These are phyloP conservation scores for Raphanus raphanistrum DNA, from an alignment of 345 rosid genomes.

Conservation along the genomic window DNA sequence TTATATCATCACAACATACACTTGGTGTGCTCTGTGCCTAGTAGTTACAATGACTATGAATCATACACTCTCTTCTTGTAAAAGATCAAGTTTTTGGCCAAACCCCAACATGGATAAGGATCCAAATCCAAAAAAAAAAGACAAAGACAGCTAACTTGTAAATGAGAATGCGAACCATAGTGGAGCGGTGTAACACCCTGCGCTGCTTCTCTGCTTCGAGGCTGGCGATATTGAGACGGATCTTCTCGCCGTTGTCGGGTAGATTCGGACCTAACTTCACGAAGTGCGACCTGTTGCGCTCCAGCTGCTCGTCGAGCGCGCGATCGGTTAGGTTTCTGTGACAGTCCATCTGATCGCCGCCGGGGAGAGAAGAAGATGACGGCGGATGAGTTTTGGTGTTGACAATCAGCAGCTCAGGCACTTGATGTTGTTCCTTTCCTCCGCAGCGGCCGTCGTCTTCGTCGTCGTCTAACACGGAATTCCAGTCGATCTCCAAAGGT, in stretches of 20 bases:
- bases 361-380: constrained; percentile 5
- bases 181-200: constrained; percentile 33
- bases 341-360: constrained; percentile 33
- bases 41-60: neutral
- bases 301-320: constrained; percentile 39
- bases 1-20: neutral
- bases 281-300: constrained; percentile 24
- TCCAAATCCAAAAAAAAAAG: neutral
- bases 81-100: neutral
- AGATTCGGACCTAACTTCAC: neutral
- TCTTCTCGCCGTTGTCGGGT: constrained; percentile 58
- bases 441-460: neutral
- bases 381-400: constrained; percentile 10
- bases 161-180: constrained; percentile 37
- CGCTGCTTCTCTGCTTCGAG: constrained; percentile 55
- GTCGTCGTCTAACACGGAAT: constrained; percentile 13
- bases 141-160: neutral
- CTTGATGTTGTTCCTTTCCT: constrained; percentile 35
- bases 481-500: constrained; percentile 47
- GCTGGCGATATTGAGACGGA: constrained; percentile 31
- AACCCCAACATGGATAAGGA: neutral
- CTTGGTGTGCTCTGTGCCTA: neutral
- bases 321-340: constrained; percentile 40
- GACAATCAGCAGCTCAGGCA: constrained; percentile 38
- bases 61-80: neutral